Percentiles rank a stretch among this genome's conserved stretches.
phyloP scores from a whole-genome alignment of 371 early-diverging fungal species.

The Zopfochytrium polystomum region DNA sequence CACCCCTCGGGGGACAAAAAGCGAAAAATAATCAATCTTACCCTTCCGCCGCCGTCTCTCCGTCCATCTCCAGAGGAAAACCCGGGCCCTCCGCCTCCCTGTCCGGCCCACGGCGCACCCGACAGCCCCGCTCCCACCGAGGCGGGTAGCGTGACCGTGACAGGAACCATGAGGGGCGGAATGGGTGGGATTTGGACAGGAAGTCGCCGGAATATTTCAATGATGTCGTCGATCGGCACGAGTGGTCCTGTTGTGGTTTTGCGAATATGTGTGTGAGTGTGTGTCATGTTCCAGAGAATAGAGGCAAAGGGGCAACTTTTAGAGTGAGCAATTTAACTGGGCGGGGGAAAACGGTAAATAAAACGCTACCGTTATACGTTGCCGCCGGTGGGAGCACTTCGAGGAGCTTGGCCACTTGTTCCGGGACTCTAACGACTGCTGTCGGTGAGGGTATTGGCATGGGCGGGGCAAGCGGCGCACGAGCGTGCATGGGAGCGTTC shows the following conservation, averaged over 20 bases:
- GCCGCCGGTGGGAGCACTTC: constrained; percentile 23
- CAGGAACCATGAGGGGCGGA: constrained; percentile 13
- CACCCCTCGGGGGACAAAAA: no score
- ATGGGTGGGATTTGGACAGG: constrained; percentile 17
- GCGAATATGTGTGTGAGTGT: no score
- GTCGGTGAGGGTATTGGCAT: not conserved
- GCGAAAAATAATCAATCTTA: no score
- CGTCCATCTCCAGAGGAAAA: no score
- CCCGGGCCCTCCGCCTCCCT: no score
- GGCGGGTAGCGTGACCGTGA: no score
- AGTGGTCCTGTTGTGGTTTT: constrained; percentile 30
- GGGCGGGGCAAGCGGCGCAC: not conserved
- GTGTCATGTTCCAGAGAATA: no score
- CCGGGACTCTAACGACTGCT: constrained; percentile 13
- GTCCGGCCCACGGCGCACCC: no score
- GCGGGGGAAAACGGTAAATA: not conserved
- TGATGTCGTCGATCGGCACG: constrained; percentile 21
- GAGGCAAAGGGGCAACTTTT: no score
- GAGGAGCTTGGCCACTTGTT: constrained; percentile 20
- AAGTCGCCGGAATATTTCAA: constrained; percentile 16
- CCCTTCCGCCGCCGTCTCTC: no score
- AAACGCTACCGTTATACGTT: constrained; percentile 26
- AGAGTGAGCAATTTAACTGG: not conserved
- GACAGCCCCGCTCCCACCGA: no score
- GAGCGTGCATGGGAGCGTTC: not conserved